phyloP scores from a whole-genome alignment of 2,329 filamentous ascomycete genomes.

The Hypoxylon sp. region DNA sequence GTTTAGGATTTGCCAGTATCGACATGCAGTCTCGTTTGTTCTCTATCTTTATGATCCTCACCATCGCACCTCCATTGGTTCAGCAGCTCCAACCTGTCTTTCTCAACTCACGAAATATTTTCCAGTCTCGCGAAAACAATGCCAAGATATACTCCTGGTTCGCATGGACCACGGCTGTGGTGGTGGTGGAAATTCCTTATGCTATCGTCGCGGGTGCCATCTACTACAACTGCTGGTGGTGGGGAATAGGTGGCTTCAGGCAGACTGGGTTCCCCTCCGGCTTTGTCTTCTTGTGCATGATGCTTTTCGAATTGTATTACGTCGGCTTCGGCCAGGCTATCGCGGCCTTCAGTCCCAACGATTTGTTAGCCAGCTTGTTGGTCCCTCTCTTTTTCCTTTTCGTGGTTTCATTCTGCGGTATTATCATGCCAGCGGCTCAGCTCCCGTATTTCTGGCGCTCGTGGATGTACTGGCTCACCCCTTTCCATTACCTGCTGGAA shows the following conservation, averaged over 20 bases:
- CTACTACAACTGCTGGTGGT: conserved; percentile 77
- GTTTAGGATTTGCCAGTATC: conserved; percentile 68
- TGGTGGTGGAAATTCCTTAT: conserved; percentile 80
- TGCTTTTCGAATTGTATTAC: conserved; percentile 63
- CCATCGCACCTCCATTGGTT: conserved; percentile 80
- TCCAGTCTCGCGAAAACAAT: conserved; percentile 79
- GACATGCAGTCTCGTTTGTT: conserved; percentile 82
- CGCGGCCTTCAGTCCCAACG: conserved; percentile 76
- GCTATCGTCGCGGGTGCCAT: conserved; percentile 74
- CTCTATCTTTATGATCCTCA: conserved; percentile 82
- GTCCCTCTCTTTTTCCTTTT: conserved; percentile 81
- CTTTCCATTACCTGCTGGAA: conserved; percentile 77
- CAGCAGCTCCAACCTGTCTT: conserved; percentile 84
- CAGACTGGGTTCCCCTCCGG: conserved; percentile 69
- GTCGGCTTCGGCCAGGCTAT: conserved; percentile 62
- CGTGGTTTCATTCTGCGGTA: conserved; percentile 78
- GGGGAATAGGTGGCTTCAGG: conserved; percentile 65
- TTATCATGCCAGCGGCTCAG: conserved; percentile 73
- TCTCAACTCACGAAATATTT: conserved; percentile 75
- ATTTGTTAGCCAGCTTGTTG: conserved; percentile 74
- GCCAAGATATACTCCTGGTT: conserved; percentile 85
- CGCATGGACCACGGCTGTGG: conserved; percentile 75
- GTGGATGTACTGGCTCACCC: conserved; percentile 78
- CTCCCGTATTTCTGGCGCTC: conserved; percentile 75
- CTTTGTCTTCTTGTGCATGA: conserved; percentile 74